These are phyloP conservation scores for Davidsoniella eucalypti DNA, from an alignment of 2,329 filamentous ascomycete species.

Conservation along the genomic window DNA sequence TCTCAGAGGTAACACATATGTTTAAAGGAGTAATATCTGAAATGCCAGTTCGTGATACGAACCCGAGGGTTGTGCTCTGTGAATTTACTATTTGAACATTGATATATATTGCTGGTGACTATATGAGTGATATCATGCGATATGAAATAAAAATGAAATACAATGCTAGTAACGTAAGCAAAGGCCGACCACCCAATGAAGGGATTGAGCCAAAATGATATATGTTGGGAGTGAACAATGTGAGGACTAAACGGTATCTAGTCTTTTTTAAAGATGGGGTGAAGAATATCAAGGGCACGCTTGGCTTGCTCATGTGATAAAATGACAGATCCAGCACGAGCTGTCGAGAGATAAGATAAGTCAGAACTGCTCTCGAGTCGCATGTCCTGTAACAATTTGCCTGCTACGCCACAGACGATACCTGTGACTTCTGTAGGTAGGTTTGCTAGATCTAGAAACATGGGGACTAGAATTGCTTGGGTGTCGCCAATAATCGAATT, in stretches of 20 bases:
- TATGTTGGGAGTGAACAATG: too few relatives aligned
- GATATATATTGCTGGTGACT: too few relatives aligned
- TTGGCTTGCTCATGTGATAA: slow-evolving; percentile 30
- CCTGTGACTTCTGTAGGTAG: slow-evolving; percentile 79
- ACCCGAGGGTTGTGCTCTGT: too few relatives aligned
- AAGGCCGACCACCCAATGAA: too few relatives aligned
- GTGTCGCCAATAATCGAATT: slow-evolving; percentile 62
- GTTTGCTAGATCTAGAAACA: slow-evolving; percentile 69
- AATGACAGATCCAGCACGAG: slow-evolving; percentile 76
- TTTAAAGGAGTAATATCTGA: too few relatives aligned
- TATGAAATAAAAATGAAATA: too few relatives aligned
- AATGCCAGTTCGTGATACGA: too few relatives aligned
- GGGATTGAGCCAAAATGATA: too few relatives aligned
- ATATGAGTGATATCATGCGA: too few relatives aligned
- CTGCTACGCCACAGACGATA: slow-evolving; percentile 87
- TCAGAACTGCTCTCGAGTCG: slow-evolving; percentile 43
- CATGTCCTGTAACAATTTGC: slow-evolving; percentile 61
- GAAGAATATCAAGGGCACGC: slow-evolving; percentile 51
- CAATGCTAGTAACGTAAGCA: too few relatives aligned
- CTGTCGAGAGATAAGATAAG: slow-evolving; percentile 81
- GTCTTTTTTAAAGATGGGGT: slow-evolving; percentile 28
- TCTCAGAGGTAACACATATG: too few relatives aligned
- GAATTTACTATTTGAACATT: too few relatives aligned
- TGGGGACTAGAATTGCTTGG: slow-evolving; percentile 59
- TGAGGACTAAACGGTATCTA: background rate